Evolutionary conservation across 2,329 filamentous ascomycete genomes (phyloP).

Genomic region (Cladophialophora yegresii): DNA sequence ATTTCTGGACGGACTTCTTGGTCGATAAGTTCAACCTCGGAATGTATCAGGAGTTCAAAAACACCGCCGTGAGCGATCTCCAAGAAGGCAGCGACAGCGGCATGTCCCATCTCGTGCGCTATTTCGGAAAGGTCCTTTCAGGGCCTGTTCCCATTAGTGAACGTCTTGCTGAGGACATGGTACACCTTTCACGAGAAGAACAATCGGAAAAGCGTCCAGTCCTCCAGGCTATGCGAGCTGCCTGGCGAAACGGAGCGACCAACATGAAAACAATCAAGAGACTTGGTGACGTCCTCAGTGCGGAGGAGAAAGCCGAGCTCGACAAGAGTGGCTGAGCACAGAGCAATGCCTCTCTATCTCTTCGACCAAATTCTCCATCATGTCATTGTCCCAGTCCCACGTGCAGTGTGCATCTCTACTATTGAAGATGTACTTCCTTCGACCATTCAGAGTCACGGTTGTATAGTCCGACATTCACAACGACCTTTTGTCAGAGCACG

Average conservation of each 20-base stretch:
- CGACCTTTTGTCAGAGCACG: slow-evolving; percentile 16
- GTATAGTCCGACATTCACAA: slow-evolving; percentile 5
- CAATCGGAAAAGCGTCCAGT: slow-evolving; percentile 47
- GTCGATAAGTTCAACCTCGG: slow-evolving; percentile 70
- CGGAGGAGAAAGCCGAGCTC: slow-evolving; percentile 55
- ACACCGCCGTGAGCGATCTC: slow-evolving; percentile 66
- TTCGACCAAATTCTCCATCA: slow-evolving; percentile 6
- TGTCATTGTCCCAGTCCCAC: slow-evolving; percentile 13
- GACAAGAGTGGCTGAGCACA: slow-evolving; percentile 32
- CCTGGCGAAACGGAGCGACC: slow-evolving; percentile 57
- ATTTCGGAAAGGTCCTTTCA: slow-evolving; percentile 62
- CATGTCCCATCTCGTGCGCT: slow-evolving; percentile 64
- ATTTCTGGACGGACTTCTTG: slow-evolving; percentile 74
- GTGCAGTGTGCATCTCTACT: slow-evolving; percentile 21
- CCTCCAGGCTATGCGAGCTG: slow-evolving; percentile 55
- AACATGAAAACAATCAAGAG: slow-evolving; percentile 61
- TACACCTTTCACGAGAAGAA: slow-evolving; percentile 57
- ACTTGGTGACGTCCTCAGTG: slow-evolving; percentile 56
- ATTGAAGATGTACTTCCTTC: slow-evolving; percentile 18
- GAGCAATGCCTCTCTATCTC: not conserved
- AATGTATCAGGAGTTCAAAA: slow-evolving; percentile 75
- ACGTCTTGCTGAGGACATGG: slow-evolving; percentile 57
- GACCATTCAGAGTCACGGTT: slow-evolving; percentile 6
- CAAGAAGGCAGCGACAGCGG: slow-evolving; percentile 57
- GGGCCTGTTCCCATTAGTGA: slow-evolving; percentile 56